Base-by-base conservation (phyloP, 805 yeast species). In the Wickerhamiella domercqiae region DNA sequence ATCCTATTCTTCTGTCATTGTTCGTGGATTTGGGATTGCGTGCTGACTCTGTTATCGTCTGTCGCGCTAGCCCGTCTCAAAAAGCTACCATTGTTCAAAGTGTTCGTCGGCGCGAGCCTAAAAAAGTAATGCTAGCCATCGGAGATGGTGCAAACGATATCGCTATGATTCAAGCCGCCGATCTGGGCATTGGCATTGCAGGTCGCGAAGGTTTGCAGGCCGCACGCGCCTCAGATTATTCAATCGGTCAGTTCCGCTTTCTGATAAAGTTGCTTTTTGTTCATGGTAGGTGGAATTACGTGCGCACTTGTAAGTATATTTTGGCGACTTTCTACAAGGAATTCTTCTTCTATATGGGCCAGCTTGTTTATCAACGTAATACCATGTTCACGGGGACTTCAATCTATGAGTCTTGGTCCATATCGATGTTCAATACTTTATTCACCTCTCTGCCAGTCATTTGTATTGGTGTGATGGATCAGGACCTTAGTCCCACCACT, bases 101-200 rank as follows among this genome's bases (percentile, higher is more conserved):
- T 24, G 83, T 93, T n/a, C 67, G 97, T 36, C 62, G 67, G n/a
- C 61, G 76, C 40, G 69, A 78, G 49, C 74, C 67, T 35, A 60
- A 60, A 2, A 68, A 80, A 29, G 95, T 90, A 4, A 83, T 96
- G 0, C 65, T 90, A 43, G 98, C 98, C 0, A 80, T 90, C 53
- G 99, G 99, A 5, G 99, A 90, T 60, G 99, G 99, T 46, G 99
- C 99, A 2, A 90, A 90, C 54, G 99, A 90, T 58, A 86, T 90
- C 54, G 97, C 99, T 1, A 90, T 90, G 99, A 90, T 90, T 44
- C 96, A 90, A 61, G 78, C 93, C 52, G 99, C 99, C 0, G 97
- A 90, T 57, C 83, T 90, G 39, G 99, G 99, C 21, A 72, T 90
- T 44, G 98, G 98, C 21, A 90, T 90, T 37, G 86, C 97, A 1